These are phyloP conservation scores for Gonapodya prolifera DNA, from an alignment of 192 early-diverging fungal genomes.

Conservation along the genomic window DNA sequence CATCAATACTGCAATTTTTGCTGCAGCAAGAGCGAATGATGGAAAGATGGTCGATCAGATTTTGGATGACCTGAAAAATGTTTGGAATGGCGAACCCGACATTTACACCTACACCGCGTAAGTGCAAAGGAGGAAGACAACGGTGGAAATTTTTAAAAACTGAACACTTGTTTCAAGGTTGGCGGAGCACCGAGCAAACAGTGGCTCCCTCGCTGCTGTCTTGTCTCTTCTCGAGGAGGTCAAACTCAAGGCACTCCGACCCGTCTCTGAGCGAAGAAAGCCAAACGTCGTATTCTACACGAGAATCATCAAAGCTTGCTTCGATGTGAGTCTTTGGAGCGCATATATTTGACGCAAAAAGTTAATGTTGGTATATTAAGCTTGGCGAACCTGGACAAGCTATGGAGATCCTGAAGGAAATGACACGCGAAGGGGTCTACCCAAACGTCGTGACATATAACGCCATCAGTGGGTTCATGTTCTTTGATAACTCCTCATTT, in stretches of 20 bases:
- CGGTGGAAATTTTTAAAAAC: too few species aligned
- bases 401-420: neutral
- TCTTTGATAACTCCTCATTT: too few species aligned
- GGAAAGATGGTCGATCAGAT: neutral
- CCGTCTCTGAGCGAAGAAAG: neutral
- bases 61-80: neutral
- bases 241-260: neutral
- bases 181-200: neutral
- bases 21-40: neutral
- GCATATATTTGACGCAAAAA: neutral
- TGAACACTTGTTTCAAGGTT: neutral
- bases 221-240: neutral
- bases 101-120: neutral
- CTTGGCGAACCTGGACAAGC: neutral
- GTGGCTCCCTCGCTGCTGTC: neutral
- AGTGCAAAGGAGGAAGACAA: neutral
- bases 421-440: neutral
- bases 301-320: neutral
- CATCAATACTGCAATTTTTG: neutral
- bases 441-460: neutral
- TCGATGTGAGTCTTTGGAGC: neutral
- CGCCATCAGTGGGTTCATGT: neutral
- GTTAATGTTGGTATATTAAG: neutral
- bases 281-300: neutral
- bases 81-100: neutral